These are phyloP conservation scores for Theileria annulata DNA, from an alignment of 169 alveolate species.

Conservation along the genomic window DNA sequence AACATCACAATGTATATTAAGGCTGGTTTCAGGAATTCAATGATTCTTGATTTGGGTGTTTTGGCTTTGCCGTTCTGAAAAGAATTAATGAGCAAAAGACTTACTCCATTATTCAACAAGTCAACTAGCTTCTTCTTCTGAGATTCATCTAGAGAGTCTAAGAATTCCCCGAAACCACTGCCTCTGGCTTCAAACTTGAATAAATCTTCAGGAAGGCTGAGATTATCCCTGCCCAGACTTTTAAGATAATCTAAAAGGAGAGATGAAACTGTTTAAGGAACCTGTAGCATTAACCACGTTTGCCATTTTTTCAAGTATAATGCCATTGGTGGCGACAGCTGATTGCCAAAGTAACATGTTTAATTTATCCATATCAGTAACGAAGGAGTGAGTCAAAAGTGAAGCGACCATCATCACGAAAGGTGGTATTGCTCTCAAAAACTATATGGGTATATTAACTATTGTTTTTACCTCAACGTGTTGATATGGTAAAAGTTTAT, in stretches of 20 bases:
- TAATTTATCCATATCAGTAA: conserved; percentile 35
- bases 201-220: background rate
- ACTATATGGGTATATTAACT: background rate
- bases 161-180: conserved; percentile 4
- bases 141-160: conserved; percentile 43
- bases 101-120: conserved; percentile 32
- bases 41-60: background rate
- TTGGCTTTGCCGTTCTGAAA: conserved; percentile 21
- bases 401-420: conserved; percentile 31
- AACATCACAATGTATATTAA: conserved; percentile 13
- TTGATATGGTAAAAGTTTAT: conserved; percentile 56
- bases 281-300: conserved; percentile 61
- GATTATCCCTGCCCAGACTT: background rate
- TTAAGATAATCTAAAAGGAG: background rate
- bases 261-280: background rate
- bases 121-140: conserved; percentile 36
- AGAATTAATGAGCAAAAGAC: background rate
- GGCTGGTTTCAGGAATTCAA: conserved; percentile 12
- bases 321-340: conserved; percentile 47
- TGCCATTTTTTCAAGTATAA: conserved; percentile 48
- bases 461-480: conserved; percentile 14
- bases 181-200: background rate
- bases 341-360: conserved; percentile 51
- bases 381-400: conserved; percentile 27
- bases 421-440: conserved; percentile 50